Base-by-base conservation (phyloP, 2,329 filamentous ascomycete genomes). In the Colletotrichum liaoningense region DNA sequence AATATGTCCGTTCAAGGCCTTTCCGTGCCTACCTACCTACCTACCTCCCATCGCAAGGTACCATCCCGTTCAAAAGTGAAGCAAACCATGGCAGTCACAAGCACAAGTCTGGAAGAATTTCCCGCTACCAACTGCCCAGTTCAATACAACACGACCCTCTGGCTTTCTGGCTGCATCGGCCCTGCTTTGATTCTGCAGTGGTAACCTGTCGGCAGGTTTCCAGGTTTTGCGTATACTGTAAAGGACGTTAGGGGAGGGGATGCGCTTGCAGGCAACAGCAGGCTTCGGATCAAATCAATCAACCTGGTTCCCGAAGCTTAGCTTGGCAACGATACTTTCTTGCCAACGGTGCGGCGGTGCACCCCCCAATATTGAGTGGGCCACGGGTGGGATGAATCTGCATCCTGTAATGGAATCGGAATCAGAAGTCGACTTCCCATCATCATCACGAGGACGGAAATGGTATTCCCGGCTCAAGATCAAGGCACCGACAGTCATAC, bases 401-500 rank as follows among this genome's bases (percentile, higher is more conserved):
- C 42, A 49, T 42, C 19, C 38, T 42, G 38, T 7, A 42, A 42
- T 42, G 38, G 38, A 14, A 42, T 49, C 42, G 19, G 19, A 49
- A 49, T 22, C 42, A 19, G 7, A n/a, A 42, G 38, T 49, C 42
- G 42, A 49, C 7, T n/a, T 9, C 19, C 38, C 38, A 19, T 42
- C 16, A 19, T 19, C 38, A 19, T 19, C 38, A 42, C 6, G 9
- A 16, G 14, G 19, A 22, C 42, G 19, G 42, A 22, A 42, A 49
- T 19, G 38, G 38, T 16, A 7, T 7, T 42, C 16, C 6, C 5
- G 38, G 38, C 38, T 19, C 38, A 42, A 42, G 38, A 42, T 14
- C 16, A 42, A 42, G 38, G 38, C 38, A 42, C 38, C 5, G 5
- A 66, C 42, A 70, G 67, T 73, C 70, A 70, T 55, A 35, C 57